Conservation (phyloP, 306 rosid species). For the Potentilla sterilis region DNA sequence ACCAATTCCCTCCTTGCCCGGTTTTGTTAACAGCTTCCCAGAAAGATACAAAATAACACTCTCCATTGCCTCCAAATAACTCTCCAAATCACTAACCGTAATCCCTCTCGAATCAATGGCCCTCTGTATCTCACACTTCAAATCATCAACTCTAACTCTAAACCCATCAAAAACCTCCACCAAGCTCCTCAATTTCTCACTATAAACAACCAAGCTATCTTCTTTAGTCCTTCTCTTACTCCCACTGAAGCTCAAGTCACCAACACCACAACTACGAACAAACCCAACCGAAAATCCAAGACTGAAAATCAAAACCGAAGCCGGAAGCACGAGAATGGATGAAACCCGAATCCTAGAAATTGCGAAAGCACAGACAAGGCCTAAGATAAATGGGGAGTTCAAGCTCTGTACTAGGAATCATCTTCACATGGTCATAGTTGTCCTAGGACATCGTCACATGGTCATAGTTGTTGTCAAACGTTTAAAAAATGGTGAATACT, state of each 20-base stretch:
- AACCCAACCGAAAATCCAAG: constrained; percentile 68
- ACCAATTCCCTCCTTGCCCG: no score
- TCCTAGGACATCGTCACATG: no score
- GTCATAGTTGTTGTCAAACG: no score
- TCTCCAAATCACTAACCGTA: constrained; percentile 55
- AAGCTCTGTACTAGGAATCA: no score
- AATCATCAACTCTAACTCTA: constrained; percentile 39
- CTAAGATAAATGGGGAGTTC: constrained; percentile 65
- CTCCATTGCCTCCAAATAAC: constrained; percentile 48
- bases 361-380: constrained; percentile 75
- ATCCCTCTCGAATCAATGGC: constrained; percentile 56
- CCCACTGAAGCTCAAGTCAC: constrained; percentile 43
- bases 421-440: no score
- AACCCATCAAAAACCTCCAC: constrained; percentile 52
- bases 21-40: no score
- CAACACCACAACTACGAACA: constrained; percentile 46
- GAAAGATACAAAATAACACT: constrained; percentile 38
- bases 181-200: constrained; percentile 54
- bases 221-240: constrained; percentile 54
- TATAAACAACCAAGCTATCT: constrained; percentile 34
- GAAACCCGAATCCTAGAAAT: constrained; percentile 83
- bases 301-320: constrained; percentile 65
- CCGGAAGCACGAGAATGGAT: constrained; percentile 71
- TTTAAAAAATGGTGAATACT: no score
- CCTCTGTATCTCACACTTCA: constrained; percentile 53